Evolutionary conservation across 2,329 filamentous ascomycete genomes (phyloP).

Genomic region (Aspergillus tamarii): DNA sequence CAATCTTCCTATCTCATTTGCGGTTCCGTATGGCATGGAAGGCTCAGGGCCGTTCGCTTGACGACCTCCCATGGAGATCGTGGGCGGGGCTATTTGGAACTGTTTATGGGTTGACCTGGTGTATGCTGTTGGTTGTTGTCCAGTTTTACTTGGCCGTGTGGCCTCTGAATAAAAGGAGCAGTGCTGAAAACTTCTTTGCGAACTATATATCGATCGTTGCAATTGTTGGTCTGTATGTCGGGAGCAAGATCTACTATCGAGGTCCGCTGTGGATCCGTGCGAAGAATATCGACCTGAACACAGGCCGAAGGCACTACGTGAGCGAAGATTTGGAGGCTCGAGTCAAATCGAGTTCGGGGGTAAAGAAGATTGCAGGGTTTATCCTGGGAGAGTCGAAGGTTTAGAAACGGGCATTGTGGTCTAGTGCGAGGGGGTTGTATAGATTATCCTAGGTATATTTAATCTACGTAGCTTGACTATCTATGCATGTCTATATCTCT

Average conservation of each 20-base stretch:
- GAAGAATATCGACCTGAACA: slow-evolving; percentile 38
- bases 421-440: neutral
- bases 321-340: neutral
- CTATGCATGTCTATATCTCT: neutral
- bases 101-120: slow-evolving; percentile 49
- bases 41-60: slow-evolving; percentile 37
- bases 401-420: neutral
- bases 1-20: slow-evolving; percentile 68
- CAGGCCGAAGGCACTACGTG: slow-evolving; percentile 10
- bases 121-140: slow-evolving; percentile 47
- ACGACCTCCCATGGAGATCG: slow-evolving; percentile 46
- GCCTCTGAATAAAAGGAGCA: slow-evolving; percentile 39
- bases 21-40: slow-evolving; percentile 67
- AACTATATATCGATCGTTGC: slow-evolving; percentile 50
- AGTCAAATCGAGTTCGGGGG: neutral
- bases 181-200: slow-evolving; percentile 49
- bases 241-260: slow-evolving; percentile 43
- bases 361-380: neutral
- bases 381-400: neutral
- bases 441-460: neutral
- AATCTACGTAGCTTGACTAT: neutral
- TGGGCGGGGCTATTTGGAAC: slow-evolving; percentile 48
- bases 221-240: slow-evolving; percentile 46
- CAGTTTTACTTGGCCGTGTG: slow-evolving; percentile 53
- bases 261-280: slow-evolving; percentile 39